Conservation (phyloP, 805 yeast species). For the Wickerhamiella vanderwaltii region DNA sequence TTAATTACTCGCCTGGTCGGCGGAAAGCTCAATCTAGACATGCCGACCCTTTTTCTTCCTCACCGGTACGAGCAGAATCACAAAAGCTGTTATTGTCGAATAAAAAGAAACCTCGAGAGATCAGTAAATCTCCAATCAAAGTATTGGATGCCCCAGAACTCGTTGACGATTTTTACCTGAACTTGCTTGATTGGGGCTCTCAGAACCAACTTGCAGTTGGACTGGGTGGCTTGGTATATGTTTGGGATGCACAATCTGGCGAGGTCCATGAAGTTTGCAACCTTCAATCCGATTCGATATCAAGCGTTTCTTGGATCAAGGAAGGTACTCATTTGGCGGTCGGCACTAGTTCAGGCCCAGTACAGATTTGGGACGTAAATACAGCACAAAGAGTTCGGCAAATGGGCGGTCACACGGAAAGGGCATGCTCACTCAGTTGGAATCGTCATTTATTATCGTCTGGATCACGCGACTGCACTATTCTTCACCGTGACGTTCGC, state of each 20-base stretch:
- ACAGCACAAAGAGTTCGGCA: slow-evolving; percentile 72
- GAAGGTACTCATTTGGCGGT: slow-evolving; percentile 90
- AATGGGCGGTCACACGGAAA: slow-evolving; percentile 77
- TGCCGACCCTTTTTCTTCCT: slow-evolving; percentile 19
- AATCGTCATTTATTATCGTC: slow-evolving; percentile 78
- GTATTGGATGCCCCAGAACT: slow-evolving; percentile 94
- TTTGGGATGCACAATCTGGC: slow-evolving; percentile 83
- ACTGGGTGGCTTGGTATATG: slow-evolving; percentile 70
- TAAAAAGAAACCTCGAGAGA: slow-evolving; percentile 60
- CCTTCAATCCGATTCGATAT: slow-evolving; percentile 55
- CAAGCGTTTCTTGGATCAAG: slow-evolving; percentile 87
- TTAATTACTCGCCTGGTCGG: slow-evolving; percentile 19
- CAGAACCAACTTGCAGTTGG: slow-evolving; percentile 86
- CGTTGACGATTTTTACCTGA: slow-evolving; percentile 85
- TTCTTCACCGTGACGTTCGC: slow-evolving; percentile 84
- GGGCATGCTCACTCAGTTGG: slow-evolving; percentile 89
- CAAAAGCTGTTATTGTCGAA: slow-evolving; percentile 73
- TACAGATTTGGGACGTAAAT: slow-evolving; percentile 90
- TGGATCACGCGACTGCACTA: slow-evolving; percentile 76
- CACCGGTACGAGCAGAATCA: slow-evolving; percentile 57
- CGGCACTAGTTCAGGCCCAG: slow-evolving; percentile 76
- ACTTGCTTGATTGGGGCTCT: slow-evolving; percentile 91
- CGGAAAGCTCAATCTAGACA: slow-evolving; percentile 14
- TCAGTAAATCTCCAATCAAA: slow-evolving; percentile 78
- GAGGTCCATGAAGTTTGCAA: slow-evolving; percentile 72